Evolutionary conservation across 2,329 filamentous ascomycete species (phyloP), one percentile per base, ranked within the genome.

Genomic region (Sporothrix mexicana): DNA sequence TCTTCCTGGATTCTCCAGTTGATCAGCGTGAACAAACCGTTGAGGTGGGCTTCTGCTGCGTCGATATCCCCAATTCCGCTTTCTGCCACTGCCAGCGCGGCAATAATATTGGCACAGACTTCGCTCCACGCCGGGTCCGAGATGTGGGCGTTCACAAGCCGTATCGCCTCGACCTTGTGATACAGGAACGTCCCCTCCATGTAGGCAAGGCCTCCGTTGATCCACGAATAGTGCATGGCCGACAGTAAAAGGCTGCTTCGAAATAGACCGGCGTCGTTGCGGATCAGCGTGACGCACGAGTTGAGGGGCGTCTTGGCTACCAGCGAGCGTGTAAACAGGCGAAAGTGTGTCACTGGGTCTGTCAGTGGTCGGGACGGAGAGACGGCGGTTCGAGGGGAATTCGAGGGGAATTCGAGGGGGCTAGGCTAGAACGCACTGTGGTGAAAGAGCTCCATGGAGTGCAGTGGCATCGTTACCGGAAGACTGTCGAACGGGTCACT

Each of bases 221-320:
- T 61, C 71, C 71, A 72, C 0, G 71, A 47, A n/a, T 69, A 69
- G 12, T 72, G 71, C 71, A 72, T 69, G 8, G 71, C 64, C 1
- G 71, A 2, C 17, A 69, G 15, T 3, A 72, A n/a, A 3, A 69
- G 53, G 2, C 43, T n/a, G 23, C 25, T 8, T 1, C 45, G 71
- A 3, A 61, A 51, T 6, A 62, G 51, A 2, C 43, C 49, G 5
- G 62, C 25, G 41, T 72, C 43, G 17, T 55, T 36, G 43, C 57
- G 45, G 3, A 41, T 36, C 51, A 30, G 17, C n/a, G 49, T 36
- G n/a, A 57, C 17, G 36, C 49, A 69, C 3, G 67, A 41, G 5
- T 57, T 49, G 36, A 57, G n/a, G 47, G 30, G 59, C 8, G 4
- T 41, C 13, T 55, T 61, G 15, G 71, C 43, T 4, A 53, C 53